Evolutionary conservation across 2,329 filamentous ascomycete genomes (phyloP).

Genomic region (Phialophora chinensis): DNA sequence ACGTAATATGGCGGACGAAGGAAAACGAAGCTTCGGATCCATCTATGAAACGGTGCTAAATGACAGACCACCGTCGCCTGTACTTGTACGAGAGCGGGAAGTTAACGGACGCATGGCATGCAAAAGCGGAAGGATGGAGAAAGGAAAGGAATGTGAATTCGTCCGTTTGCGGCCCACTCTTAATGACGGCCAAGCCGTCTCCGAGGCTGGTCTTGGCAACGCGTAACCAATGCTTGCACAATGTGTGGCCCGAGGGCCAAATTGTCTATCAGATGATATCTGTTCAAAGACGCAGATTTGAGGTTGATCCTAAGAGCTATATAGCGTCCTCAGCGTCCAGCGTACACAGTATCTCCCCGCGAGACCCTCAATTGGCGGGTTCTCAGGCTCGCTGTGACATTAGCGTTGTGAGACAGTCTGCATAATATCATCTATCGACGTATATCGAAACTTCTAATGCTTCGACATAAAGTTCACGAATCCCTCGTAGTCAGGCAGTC

Average conservation of each 20-base stretch:
- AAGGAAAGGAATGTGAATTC: conserved; percentile 7
- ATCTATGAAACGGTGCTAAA: not conserved
- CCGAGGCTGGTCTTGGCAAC: not conserved
- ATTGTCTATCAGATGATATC: not conserved
- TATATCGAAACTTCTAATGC: not conserved
- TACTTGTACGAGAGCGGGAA: not conserved
- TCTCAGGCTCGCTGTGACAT: not conserved
- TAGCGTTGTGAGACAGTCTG: not conserved
- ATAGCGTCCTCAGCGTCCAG: not conserved
- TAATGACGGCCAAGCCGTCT: not conserved
- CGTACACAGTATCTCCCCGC: not conserved
- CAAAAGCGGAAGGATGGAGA: not conserved
- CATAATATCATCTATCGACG: not conserved
- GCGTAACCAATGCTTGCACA: not conserved
- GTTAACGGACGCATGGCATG: not conserved
- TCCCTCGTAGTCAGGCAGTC: not conserved
- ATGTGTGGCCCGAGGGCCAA: not conserved
- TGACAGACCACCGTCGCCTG: conserved; percentile 4
- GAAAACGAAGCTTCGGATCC: not conserved
- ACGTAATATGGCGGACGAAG: not conserved
- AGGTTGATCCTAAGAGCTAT: not conserved
- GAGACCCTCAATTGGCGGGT: not conserved
- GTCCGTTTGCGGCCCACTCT: conserved; percentile 5
- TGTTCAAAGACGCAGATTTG: not conserved
- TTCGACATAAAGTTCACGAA: not conserved